Percentiles rank a stretch among this genome's conserved stretches.
phyloP scores from a whole-genome alignment of 257 asterid species.

The Solanum appendiculatum region DNA sequence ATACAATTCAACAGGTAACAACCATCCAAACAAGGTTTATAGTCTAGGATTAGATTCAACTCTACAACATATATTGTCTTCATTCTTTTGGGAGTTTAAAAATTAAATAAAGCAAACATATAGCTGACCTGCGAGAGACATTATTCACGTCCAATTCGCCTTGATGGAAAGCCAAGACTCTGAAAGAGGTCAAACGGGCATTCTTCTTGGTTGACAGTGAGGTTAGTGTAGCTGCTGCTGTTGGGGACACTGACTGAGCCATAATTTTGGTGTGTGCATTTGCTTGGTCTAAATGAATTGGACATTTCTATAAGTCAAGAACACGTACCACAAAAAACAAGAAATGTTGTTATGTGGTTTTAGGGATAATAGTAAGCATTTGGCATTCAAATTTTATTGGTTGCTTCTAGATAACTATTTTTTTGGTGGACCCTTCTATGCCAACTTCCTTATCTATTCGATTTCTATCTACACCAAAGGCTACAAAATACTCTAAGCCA shows the following conservation, averaged over 20 bases:
- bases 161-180: constrained; percentile 14
- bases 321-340: not conserved
- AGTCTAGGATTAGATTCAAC: too few relatives aligned
- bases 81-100: too few relatives aligned
- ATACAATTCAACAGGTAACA: too few relatives aligned
- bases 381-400: constrained; percentile 39
- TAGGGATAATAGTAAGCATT: not conserved
- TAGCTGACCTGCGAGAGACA: constrained; percentile 42
- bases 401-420: constrained; percentile 46
- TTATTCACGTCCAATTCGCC: not conserved
- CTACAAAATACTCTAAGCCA: not conserved
- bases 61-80: too few relatives aligned
- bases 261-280: constrained; percentile 8
- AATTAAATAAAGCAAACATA: not conserved
- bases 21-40: too few relatives aligned
- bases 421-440: constrained; percentile 25
- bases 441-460: not conserved
- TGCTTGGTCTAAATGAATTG: constrained; percentile 13
- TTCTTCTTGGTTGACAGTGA: constrained; percentile 21
- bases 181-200: not conserved
- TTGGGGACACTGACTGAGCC: constrained; percentile 37
- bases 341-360: not conserved
- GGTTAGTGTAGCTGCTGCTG: constrained; percentile 22
- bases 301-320: constrained; percentile 11
- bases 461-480: not conserved